Conservation (phyloP, 176 grass and related monocot genomes). For the Typha latifolia region DNA sequence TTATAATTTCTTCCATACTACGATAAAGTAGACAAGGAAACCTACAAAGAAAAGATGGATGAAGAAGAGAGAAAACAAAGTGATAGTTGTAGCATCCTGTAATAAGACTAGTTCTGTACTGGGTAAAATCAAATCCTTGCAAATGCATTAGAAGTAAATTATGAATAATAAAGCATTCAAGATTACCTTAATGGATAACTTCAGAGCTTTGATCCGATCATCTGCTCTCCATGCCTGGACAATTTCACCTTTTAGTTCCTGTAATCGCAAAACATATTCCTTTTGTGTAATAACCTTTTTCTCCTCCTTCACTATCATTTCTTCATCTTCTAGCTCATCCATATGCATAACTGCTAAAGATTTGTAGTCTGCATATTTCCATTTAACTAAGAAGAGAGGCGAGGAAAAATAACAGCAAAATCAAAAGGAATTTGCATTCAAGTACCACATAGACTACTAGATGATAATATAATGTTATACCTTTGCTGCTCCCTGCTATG, state of each 20-base stretch:
- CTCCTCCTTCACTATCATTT: slow-evolving; percentile 2
- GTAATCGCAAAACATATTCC: slow-evolving; percentile 9
- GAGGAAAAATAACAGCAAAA: background rate
- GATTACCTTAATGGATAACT: slow-evolving; percentile 13
- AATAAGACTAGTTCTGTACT: too few relatives aligned
- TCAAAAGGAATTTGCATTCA: background rate
- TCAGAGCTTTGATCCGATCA: slow-evolving; percentile 14
- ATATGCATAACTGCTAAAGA: slow-evolving; percentile 8
- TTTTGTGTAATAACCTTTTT: slow-evolving; percentile 9
- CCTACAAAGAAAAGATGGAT: too few relatives aligned
- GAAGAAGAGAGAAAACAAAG: too few relatives aligned
- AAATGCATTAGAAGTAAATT: too few relatives aligned
- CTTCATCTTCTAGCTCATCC: slow-evolving; percentile 10
- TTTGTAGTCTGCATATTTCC: background rate
- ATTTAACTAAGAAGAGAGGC: slow-evolving; percentile 4
- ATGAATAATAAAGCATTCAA: too few relatives aligned
- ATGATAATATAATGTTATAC: background rate
- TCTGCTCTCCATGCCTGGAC: slow-evolving; percentile 12
- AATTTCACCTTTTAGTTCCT: slow-evolving; percentile 22
- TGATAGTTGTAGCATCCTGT: too few relatives aligned
- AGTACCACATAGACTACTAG: background rate
- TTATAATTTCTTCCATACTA: too few relatives aligned
- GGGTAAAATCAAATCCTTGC: too few relatives aligned
- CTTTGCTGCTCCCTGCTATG: slow-evolving; percentile 5
- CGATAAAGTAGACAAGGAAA: too few relatives aligned